A percentile compares a stretch with the other conserved stretches of the same genome.
These are phyloP conservation scores for Citrus mangshanensis DNA, from an alignment of 345 rosid genomes.

Conservation along the genomic window DNA sequence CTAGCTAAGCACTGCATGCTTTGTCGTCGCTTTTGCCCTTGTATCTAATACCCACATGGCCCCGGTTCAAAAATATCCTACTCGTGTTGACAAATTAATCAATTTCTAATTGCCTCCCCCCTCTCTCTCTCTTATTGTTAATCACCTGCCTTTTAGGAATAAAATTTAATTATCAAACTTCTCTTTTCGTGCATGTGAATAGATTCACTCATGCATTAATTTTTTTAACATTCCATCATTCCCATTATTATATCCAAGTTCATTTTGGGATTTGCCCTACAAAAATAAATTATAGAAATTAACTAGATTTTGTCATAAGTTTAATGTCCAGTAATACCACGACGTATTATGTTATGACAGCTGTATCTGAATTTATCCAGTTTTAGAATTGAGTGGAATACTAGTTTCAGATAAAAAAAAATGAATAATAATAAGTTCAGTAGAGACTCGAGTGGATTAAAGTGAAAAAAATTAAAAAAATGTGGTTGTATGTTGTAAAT, in stretches of 20 bases:
- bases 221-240: neutral
- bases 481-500: neutral
- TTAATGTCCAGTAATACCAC: too few species aligned
- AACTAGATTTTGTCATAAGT: too few species aligned
- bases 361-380: too few species aligned
- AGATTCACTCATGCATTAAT: neutral
- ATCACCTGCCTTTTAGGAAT: neutral
- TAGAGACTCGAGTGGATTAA: neutral
- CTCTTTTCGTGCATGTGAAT: too few species aligned
- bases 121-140: neutral
- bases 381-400: too few species aligned
- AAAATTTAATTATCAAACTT: neutral
- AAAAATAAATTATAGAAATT: too few species aligned
- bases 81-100: neutral
- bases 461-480: neutral
- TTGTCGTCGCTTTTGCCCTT: neutral
- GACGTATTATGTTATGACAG: too few species aligned
- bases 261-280: neutral
- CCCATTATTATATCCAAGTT: neutral
- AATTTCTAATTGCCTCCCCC: neutral
- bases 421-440: too few species aligned
- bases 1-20: neutral
- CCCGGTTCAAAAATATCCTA: neutral
- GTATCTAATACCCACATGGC: neutral
- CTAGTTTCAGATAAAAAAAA: too few species aligned